These are phyloP conservation scores for Porodaedalea pini DNA, from an alignment of 1,284 basidiomycete genomes.

Conservation along the genomic window DNA sequence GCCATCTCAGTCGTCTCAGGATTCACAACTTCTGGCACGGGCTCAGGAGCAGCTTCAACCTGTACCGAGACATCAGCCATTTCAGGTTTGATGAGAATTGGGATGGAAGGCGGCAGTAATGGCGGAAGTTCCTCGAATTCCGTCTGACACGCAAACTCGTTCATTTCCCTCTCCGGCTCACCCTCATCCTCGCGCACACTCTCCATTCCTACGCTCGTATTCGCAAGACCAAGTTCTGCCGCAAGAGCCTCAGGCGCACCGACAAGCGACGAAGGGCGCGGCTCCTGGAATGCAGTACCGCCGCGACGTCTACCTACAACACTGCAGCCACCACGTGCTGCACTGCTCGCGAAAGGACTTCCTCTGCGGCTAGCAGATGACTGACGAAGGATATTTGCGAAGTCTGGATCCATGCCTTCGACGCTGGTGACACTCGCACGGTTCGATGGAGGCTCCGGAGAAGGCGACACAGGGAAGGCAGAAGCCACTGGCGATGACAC, in stretches of 20 bases:
- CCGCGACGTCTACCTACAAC: conserved; percentile 38
- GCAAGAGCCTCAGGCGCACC: conserved; percentile 66
- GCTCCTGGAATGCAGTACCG: conserved; percentile 60
- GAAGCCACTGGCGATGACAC: neutral
- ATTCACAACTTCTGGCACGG: conserved; percentile 28
- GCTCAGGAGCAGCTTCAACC: conserved; percentile 29
- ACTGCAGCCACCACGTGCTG: conserved; percentile 35
- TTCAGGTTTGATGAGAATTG: conserved; percentile 37
- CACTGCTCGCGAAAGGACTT: conserved; percentile 31
- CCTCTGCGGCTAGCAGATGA: conserved; percentile 40
- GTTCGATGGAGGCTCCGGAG: conserved; percentile 39
- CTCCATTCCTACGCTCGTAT: conserved; percentile 42
- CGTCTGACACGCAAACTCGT: conserved; percentile 58
- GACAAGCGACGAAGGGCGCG: conserved; percentile 63
- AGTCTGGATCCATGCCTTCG: conserved; percentile 81
- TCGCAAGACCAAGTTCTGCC: conserved; percentile 48
- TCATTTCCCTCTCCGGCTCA: conserved; percentile 44
- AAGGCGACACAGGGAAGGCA: neutral
- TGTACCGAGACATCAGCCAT: conserved; percentile 29
- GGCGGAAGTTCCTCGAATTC: conserved; percentile 36
- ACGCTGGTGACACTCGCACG: conserved; percentile 58
- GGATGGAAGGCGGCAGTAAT: conserved; percentile 27
- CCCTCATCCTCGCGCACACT: conserved; percentile 38
- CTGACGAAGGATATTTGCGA: conserved; percentile 70
- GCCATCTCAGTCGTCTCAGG: conserved; percentile 36